phyloP scores from a whole-genome alignment of 257 asterid species.

The Gentiana macrophylla region DNA sequence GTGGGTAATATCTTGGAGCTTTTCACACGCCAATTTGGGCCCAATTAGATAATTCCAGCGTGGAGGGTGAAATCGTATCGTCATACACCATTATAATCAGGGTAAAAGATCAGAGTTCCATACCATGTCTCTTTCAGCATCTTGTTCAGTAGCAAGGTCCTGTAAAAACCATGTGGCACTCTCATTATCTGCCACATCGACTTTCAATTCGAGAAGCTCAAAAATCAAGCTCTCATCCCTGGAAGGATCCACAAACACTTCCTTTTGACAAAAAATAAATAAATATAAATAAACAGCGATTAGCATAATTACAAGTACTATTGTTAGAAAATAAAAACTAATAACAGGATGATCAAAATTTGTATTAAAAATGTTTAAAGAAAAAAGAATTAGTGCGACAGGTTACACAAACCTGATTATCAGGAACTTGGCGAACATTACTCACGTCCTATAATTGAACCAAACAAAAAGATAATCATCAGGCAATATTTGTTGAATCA shows the following conservation, averaged over 20 bases:
- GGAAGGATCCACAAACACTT: constrained; percentile 68
- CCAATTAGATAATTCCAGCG: no score
- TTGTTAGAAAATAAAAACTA: background rate
- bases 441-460: constrained; percentile 59
- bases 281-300: constrained; percentile 1
- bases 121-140: constrained; percentile 74
- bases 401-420: constrained; percentile 59
- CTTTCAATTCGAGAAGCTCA: constrained; percentile 76
- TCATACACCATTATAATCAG: background rate
- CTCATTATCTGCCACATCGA: constrained; percentile 62
- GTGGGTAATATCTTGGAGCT: no score
- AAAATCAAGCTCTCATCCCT: constrained; percentile 90
- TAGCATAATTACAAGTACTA: no score
- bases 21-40: no score
- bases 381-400: background rate
- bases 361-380: background rate
- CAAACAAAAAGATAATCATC: background rate
- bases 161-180: constrained; percentile 94
- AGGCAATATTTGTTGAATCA: background rate
- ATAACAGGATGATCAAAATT: background rate
- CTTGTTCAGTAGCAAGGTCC: constrained; percentile 90
- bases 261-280: constrained; percentile 28
- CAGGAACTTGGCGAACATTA: constrained; percentile 79
- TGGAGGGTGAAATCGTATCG: no score
- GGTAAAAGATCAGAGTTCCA: background rate